Percentiles rank a stretch among this genome's conserved stretches.
These are phyloP conservation scores for Talaromyces rugulosus DNA, from an alignment of 2,329 filamentous ascomycete genomes.

Conservation along the genomic window DNA sequence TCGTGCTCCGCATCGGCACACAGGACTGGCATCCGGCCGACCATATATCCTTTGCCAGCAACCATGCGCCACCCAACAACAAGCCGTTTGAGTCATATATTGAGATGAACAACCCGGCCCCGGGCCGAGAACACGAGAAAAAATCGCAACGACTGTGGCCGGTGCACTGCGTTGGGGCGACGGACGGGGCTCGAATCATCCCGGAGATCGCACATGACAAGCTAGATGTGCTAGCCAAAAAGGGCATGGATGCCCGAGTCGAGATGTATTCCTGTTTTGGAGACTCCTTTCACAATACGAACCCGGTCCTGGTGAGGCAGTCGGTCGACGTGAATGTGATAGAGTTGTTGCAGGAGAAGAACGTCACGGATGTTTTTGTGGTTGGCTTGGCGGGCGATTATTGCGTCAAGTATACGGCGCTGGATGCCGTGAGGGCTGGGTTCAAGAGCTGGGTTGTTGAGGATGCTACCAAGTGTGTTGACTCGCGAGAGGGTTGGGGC, in stretches of 20 bases:
- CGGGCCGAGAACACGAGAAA: conserved; percentile 53
- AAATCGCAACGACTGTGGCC: conserved; percentile 79
- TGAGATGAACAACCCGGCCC: conserved; percentile 51
- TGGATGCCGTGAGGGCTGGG: conserved; percentile 71
- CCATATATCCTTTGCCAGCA: conserved; percentile 85
- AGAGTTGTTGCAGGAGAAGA: conserved; percentile 50
- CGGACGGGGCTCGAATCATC: conserved; percentile 67
- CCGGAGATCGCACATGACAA: conserved; percentile 60
- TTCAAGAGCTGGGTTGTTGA: conserved; percentile 73
- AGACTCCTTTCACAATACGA: conserved; percentile 63
- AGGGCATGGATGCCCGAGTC: conserved; percentile 68
- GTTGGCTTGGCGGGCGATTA: conserved; percentile 86
- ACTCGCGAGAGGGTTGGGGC: conserved; percentile 55
- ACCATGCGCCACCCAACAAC: conserved; percentile 62
- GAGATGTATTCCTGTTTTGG: conserved; percentile 96
- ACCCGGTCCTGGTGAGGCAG: conserved; percentile 26
- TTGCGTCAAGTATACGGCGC: conserved; percentile 77
- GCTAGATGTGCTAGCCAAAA: conserved; percentile 67
- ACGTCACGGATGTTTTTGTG: conserved; percentile 75
- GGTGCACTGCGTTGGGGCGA: conserved; percentile 76
- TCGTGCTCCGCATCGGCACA: conserved; percentile 74
- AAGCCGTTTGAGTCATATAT: conserved; percentile 63
- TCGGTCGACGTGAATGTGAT: conserved; percentile 57
- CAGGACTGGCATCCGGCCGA: conserved; percentile 81
- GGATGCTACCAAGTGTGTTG: conserved; percentile 73